Evolutionary conservation across 2,329 filamentous ascomycete genomes (phyloP).

Genomic region (Beauveria bassiana): DNA sequence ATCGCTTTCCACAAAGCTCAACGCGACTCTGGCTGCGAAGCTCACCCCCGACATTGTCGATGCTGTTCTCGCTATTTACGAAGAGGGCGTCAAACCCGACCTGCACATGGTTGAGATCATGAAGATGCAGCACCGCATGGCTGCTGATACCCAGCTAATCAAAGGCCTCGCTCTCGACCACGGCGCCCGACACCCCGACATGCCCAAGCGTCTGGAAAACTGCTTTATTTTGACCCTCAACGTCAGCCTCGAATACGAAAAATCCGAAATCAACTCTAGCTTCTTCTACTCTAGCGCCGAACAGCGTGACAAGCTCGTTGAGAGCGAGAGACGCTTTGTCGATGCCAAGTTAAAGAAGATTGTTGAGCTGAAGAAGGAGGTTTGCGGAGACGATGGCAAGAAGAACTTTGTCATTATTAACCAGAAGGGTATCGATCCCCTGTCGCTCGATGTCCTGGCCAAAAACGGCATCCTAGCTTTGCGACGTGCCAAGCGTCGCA

Average conservation of each 20-base stretch:
- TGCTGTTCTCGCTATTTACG: slow-evolving; percentile 89
- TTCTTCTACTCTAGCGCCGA: slow-evolving; percentile 98
- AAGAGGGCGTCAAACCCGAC: slow-evolving; percentile 84
- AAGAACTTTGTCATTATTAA: slow-evolving; percentile 98
- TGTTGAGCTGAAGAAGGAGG: slow-evolving; percentile 94
- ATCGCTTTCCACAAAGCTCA: slow-evolving; percentile 91
- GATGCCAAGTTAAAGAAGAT: slow-evolving; percentile 97
- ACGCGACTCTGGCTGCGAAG: slow-evolving; percentile 77
- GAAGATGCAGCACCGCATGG: slow-evolving; percentile 99
- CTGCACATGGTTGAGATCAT: slow-evolving; percentile 99
- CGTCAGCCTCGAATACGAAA: slow-evolving; percentile 96
- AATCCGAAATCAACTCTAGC: slow-evolving; percentile 96
- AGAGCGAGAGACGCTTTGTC: slow-evolving; percentile 92
- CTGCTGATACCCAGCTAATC: slow-evolving; percentile 93
- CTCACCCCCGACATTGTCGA: slow-evolving; percentile 95
- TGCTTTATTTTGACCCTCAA: slow-evolving; percentile 93
- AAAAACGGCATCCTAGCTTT: slow-evolving; percentile 98
- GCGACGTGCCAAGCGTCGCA: slow-evolving; percentile 89
- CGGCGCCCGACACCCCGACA: slow-evolving; percentile 92
- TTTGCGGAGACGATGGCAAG: slow-evolving; percentile 85
- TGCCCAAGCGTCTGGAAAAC: slow-evolving; percentile 95
- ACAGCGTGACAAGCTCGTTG: slow-evolving; percentile 94
- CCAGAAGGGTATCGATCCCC: slow-evolving; percentile 96
- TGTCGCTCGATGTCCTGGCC: slow-evolving; percentile 89
- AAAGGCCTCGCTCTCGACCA: slow-evolving; percentile 89